Percentiles rank a stretch among this genome's conserved stretches.
Evolutionary conservation across 2,329 filamentous ascomycete species (phyloP).

Genomic region (Parastagonospora nodorum): DNA sequence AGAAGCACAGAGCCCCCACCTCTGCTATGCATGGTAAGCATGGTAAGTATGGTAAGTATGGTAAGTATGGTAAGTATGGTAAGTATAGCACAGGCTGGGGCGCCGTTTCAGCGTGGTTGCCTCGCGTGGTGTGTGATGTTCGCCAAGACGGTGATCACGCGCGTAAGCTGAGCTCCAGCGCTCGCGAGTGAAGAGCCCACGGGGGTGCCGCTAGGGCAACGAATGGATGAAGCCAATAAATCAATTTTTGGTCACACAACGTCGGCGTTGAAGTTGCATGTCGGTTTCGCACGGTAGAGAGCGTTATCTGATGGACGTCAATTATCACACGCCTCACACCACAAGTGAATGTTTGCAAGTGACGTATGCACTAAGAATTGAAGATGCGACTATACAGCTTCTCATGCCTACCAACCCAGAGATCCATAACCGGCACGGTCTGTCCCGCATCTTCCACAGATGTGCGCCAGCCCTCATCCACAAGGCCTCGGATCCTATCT

Average conservation of each 20-base stretch:
- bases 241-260: neutral
- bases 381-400: slow-evolving; percentile 84
- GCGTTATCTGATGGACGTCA: too few species aligned
- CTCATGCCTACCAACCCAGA: slow-evolving; percentile 85
- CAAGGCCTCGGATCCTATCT: slow-evolving; percentile 60
- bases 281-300: too few species aligned
- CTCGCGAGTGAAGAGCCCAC: slow-evolving; percentile 18
- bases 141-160: neutral
- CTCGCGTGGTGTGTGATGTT: slow-evolving; percentile 9
- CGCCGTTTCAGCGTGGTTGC: slow-evolving; percentile 7
- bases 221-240: neutral
- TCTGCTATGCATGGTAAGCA: too few species aligned
- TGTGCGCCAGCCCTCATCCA: slow-evolving; percentile 65
- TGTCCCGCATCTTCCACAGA: slow-evolving; percentile 71
- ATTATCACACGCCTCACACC: too few species aligned
- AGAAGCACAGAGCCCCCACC: too few species aligned
- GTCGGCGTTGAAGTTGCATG: neutral
- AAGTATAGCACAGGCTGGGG: neutral
- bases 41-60: neutral
- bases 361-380: slow-evolving; percentile 65
- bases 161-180: slow-evolving; percentile 6
- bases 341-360: too few species aligned
- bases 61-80: neutral
- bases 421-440: slow-evolving; percentile 75
- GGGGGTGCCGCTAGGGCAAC: slow-evolving; percentile 10